phyloP scores from a whole-genome alignment of 2,329 filamentous ascomycete species.

The Paecilomyces dactylethromorphus region DNA sequence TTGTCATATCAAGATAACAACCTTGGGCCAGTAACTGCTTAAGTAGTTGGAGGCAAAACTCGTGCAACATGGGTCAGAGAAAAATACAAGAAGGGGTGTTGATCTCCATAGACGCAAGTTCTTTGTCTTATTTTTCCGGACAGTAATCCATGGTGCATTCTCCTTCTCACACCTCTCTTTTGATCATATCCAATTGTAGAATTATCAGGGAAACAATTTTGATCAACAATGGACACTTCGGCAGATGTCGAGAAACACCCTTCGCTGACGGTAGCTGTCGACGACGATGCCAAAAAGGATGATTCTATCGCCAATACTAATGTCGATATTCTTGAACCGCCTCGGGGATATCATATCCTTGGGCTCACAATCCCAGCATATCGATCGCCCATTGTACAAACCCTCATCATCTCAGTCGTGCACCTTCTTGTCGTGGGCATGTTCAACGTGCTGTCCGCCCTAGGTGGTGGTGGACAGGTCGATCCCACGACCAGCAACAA shows the following conservation, averaged over 20 bases:
- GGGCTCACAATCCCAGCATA: slow-evolving; percentile 9
- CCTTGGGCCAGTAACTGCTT: background rate
- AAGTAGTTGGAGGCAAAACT: background rate
- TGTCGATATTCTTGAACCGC: slow-evolving; percentile 1
- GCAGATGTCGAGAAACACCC: background rate
- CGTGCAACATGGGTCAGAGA: background rate
- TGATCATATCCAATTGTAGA: background rate
- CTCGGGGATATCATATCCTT: slow-evolving; percentile 8
- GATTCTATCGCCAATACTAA: background rate
- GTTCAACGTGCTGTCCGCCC: slow-evolving; percentile 12
- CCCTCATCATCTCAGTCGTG: slow-evolving; percentile 9
- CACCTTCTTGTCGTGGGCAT: slow-evolving; percentile 13
- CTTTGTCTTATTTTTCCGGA: background rate
- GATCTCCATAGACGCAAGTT: background rate
- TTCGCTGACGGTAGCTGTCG: background rate
- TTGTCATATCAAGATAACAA: background rate
- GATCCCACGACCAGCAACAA: slow-evolving; percentile 11
- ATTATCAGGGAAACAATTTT: background rate
- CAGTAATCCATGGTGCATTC: background rate
- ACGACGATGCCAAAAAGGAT: slow-evolving; percentile 2
- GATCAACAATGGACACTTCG: background rate
- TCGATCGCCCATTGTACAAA: slow-evolving; percentile 10
- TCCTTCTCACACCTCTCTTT: background rate
- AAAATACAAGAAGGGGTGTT: background rate
- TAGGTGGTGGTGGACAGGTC: slow-evolving; percentile 12